These are phyloP conservation scores for Lycium ferocissimum DNA, from an alignment of 257 asterid genomes.

Conservation along the genomic window DNA sequence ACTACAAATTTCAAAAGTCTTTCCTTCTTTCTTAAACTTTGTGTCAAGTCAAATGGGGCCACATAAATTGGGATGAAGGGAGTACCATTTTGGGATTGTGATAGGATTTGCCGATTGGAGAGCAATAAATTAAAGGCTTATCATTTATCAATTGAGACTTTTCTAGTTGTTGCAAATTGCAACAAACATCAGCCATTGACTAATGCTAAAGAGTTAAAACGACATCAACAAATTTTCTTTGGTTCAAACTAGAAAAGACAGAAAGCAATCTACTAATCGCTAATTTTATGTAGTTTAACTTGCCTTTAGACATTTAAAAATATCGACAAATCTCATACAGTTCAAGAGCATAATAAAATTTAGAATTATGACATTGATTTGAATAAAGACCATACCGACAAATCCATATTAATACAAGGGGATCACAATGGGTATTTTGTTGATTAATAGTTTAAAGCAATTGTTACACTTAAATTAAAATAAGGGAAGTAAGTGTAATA, in stretches of 20 bases:
- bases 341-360: not conserved
- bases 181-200: not conserved
- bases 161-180: constrained; percentile 15
- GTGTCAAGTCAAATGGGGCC: too few species aligned
- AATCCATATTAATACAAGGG: too few species aligned
- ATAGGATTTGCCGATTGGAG: too few species aligned
- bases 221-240: not conserved
- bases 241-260: not conserved
- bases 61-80: too few species aligned
- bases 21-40: too few species aligned
- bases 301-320: constrained; percentile 9
- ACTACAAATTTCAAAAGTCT: too few species aligned
- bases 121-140: not conserved
- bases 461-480: too few species aligned
- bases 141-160: not conserved
- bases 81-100: too few species aligned
- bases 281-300: constrained; percentile 15
- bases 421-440: too few species aligned
- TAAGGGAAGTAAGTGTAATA: too few species aligned
- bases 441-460: too few species aligned
- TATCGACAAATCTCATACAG: not conserved
- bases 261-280: not conserved
- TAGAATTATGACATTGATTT: not conserved
- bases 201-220: not conserved
- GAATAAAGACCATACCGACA: too few species aligned